Percentiles rank a stretch among this genome's conserved stretches.
These are phyloP conservation scores for Trypanosoma congolense DNA, from an alignment of 208 protist genomes.

Conservation along the genomic window DNA sequence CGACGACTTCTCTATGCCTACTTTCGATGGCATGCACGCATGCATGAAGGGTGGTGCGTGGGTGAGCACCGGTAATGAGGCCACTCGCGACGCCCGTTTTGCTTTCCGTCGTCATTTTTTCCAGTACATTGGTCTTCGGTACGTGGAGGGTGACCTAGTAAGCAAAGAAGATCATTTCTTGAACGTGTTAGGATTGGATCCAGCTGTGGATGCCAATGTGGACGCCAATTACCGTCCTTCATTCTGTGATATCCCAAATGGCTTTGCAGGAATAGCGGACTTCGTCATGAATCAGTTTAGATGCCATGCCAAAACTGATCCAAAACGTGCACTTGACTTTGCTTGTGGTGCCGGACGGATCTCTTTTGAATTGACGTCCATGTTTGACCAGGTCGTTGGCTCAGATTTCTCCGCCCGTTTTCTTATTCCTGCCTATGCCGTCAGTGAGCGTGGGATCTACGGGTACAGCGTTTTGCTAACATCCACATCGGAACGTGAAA, in stretches of 20 bases:
- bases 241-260: conserved; percentile 61
- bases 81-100: conserved; percentile 89
- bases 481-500: conserved; percentile 25
- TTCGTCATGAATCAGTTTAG: conserved; percentile 43
- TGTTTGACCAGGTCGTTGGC: conserved; percentile 76
- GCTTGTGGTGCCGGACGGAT: conserved; percentile 80
- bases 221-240: conserved; percentile 65
- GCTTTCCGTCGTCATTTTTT: conserved; percentile 95
- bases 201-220: conserved; percentile 72
- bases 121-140: conserved; percentile 92
- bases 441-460: conserved; percentile 74
- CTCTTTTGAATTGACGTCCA: conserved; percentile 71
- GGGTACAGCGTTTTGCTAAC: conserved; percentile 50
- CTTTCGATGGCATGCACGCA: conserved; percentile 92
- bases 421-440: conserved; percentile 81
- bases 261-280: conserved; percentile 66
- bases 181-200: conserved; percentile 58
- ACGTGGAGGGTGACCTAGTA: conserved; percentile 73
- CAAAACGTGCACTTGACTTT: conserved; percentile 70
- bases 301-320: conserved; percentile 37
- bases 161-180: conserved; percentile 20
- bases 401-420: conserved; percentile 79
- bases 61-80: conserved; percentile 93
- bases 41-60: conserved; percentile 95
- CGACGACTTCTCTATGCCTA: conserved; percentile 95